phyloP scores from a whole-genome alignment of 345 rosid genomes.

The Camelina neglecta region DNA sequence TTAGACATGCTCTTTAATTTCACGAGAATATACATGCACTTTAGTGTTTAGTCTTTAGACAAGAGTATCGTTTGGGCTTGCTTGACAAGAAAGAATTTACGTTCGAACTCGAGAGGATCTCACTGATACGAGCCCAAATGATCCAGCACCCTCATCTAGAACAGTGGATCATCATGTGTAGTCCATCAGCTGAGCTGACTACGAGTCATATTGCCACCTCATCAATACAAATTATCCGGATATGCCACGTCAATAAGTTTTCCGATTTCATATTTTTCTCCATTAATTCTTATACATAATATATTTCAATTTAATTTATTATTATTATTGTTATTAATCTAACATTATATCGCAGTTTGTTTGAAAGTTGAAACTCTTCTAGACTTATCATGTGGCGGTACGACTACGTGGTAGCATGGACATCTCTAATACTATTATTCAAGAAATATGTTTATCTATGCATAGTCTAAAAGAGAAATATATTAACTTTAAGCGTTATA shows the following conservation, averaged over 20 bases:
- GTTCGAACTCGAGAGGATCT: background rate
- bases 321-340: too few species aligned
- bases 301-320: too few species aligned
- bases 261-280: too few species aligned
- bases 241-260: background rate
- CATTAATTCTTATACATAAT: too few species aligned
- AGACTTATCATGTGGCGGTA: background rate
- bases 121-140: slow-evolving; percentile 6
- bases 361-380: background rate
- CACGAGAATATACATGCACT: too few species aligned
- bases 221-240: background rate
- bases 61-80: slow-evolving; percentile 9
- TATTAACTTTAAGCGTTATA: too few species aligned
- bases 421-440: background rate
- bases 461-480: too few species aligned
- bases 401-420: background rate
- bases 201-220: background rate
- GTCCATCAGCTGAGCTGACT: background rate
- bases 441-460: background rate
- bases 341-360: background rate
- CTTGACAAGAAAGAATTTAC: too few species aligned
- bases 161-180: background rate
- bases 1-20: too few species aligned
- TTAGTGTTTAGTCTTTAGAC: background rate
- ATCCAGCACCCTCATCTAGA: background rate